phyloP scores from a whole-genome alignment of 768 basidiomycete species.

The Chiua virens region DNA sequence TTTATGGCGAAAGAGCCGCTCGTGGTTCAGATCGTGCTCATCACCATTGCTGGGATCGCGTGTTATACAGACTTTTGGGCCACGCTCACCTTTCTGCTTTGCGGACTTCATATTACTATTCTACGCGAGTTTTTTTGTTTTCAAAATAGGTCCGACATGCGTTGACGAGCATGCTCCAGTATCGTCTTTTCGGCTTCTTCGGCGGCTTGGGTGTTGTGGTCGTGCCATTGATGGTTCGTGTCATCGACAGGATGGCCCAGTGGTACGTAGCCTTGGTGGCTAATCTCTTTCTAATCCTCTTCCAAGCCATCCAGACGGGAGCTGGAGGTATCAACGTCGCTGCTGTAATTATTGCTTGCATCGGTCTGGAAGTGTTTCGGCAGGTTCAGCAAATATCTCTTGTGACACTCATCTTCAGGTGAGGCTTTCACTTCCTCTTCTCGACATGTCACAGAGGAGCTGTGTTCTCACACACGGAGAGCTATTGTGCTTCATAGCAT shows the following conservation, averaged over 20 bases:
- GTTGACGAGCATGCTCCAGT: conserved; percentile 10
- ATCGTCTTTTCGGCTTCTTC: conserved; percentile 65
- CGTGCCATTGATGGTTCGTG: conserved; percentile 65
- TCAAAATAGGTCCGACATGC: not conserved
- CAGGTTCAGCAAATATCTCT: conserved; percentile 69
- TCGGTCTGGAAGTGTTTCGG: conserved; percentile 67
- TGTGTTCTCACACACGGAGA: not conserved
- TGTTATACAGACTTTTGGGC: too few species aligned
- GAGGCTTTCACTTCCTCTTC: conserved; percentile 14
- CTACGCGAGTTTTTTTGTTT: too few species aligned
- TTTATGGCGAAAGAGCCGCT: too few species aligned
- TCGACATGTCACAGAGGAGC: not conserved
- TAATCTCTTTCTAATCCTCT: conserved; percentile 43
- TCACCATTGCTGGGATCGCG: too few species aligned
- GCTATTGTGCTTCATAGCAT: conserved; percentile 16
- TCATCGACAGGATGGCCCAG: conserved; percentile 65
- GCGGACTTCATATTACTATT: too few species aligned
- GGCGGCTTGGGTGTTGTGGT: conserved; percentile 66
- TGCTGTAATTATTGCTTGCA: conserved; percentile 62
- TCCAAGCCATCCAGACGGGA: conserved; percentile 60
- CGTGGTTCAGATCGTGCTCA: too few species aligned
- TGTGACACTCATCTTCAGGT: conserved; percentile 52
- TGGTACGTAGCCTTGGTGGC: conserved; percentile 71
- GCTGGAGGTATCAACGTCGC: conserved; percentile 67
- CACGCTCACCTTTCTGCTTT: too few species aligned